Conservation (phyloP, 352 stramenopile genomes). For the Globisporangium carolinianum region DNA sequence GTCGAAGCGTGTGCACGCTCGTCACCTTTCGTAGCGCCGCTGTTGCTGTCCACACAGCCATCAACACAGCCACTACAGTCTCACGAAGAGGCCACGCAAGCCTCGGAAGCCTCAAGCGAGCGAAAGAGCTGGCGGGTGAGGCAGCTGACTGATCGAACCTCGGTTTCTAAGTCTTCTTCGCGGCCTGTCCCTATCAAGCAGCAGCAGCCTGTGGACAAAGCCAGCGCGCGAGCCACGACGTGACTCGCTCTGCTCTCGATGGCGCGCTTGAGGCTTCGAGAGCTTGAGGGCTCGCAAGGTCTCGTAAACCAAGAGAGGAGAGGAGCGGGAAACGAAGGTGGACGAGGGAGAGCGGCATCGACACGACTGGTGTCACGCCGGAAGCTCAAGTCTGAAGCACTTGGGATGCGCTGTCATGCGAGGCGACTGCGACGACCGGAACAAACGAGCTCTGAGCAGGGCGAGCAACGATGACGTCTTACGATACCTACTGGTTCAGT, state of each 20-base stretch:
- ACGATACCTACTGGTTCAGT: background rate
- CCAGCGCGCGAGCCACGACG: no score
- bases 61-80: background rate
- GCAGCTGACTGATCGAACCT: background rate
- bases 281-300: no score
- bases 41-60: background rate
- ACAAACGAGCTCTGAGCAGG: background rate
- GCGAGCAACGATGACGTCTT: background rate
- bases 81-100: no score
- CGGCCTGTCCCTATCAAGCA: background rate
- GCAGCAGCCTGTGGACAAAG: no score
- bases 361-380: background rate
- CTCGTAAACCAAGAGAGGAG: no score
- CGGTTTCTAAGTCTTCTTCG: background rate
- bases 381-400: slow-evolving; percentile 1
- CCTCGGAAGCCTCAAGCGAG: background rate
- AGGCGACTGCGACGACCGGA: no score
- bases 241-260: no score
- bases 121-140: background rate
- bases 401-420: background rate
- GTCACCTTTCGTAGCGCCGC: background rate
- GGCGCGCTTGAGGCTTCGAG: no score
- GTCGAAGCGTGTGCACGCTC: background rate
- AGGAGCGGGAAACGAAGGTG: background rate
- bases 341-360: background rate